These are phyloP conservation scores for Polygonum maritimum DNA, from an alignment of 148 eudicot species.

Conservation along the genomic window DNA sequence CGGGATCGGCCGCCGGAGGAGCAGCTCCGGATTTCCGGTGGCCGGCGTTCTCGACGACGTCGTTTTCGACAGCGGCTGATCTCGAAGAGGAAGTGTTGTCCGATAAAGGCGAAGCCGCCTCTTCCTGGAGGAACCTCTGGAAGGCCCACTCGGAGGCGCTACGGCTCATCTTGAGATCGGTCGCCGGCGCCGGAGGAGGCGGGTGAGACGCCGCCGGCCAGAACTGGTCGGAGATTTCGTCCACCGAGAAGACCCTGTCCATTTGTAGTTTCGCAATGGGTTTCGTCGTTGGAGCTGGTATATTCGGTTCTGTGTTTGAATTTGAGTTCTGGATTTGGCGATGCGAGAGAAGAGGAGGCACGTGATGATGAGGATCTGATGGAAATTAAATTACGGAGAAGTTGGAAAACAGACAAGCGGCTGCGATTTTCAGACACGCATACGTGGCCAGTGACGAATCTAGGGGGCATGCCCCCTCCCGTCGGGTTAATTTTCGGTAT, in stretches of 20 bases:
- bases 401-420: background rate
- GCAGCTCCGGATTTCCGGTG: background rate
- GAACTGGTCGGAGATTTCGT: constrained; percentile 76
- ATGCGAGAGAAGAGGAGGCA: background rate
- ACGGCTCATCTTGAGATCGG: constrained; percentile 12
- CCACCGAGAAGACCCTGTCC: constrained; percentile 72
- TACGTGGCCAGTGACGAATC: too few relatives aligned
- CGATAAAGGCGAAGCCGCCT: background rate
- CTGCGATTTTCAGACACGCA: background rate
- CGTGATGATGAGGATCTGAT: background rate
- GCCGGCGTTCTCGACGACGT: constrained; percentile 2
- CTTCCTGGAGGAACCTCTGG: constrained; percentile 15
- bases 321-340: background rate
- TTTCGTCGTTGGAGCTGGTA: background rate
- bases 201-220: constrained; percentile 48
- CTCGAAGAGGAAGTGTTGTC: constrained; percentile 6
- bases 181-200: constrained; percentile 7
- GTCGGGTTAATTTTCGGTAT: too few relatives aligned
- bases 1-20: constrained; percentile 37
- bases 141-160: constrained; percentile 19
- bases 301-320: background rate
- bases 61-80: background rate
- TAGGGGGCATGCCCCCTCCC: too few relatives aligned
- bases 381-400: background rate
- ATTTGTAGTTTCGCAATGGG: background rate